Evolutionary conservation across 345 rosid species (phyloP), one percentile per base, ranked within the genome.

Genomic region (Hibiscus tridactylites): DNA sequence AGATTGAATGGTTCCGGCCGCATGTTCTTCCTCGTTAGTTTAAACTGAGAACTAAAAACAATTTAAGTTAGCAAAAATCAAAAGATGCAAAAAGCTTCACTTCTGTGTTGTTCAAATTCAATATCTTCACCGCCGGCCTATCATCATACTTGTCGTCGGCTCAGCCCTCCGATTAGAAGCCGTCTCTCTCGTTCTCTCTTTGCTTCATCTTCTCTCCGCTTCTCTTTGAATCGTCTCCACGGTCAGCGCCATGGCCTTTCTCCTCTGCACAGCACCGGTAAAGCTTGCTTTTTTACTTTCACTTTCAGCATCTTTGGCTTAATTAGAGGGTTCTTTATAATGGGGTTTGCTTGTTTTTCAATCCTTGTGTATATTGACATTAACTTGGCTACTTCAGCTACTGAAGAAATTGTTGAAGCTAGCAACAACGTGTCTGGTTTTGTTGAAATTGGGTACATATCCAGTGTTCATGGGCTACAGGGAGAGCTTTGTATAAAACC

Each of bases 401-500:
- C 81, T 52, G 70, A 81, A 47, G 90, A 85, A 76, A 75, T 65
- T 62, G 76, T 80, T 71, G 92, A 88, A 80, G 78, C 83, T 15
- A 76, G 77, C 33, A 42, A 72, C 42, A 39, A 61, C 12, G 88
- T 29, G 71, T 33, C 76, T 19, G 87, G 82, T 33, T 86, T 85
- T 58, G 87, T 93, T 61, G 96, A 90, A 75, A 81, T 93, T 72
- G 98, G 98, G 57, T 88, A 83, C 77, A 39, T 91, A 76, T 82
- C 92, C 66, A 74, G 87, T 79, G 91, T 80, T 75, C 98, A 91
- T 78, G 97, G 98, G 12, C 80, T 93, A 4, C 89, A 83, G 59
- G 98, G 98, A 5, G 97, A 91, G 78, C 65, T 90, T 77, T 88
- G 86, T 75, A 81, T 91, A 0, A 91, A 93, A 79, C 87, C 96